Evolutionary conservation across 148 eudicot species (phyloP).

Genomic region (Rheum nobile): DNA sequence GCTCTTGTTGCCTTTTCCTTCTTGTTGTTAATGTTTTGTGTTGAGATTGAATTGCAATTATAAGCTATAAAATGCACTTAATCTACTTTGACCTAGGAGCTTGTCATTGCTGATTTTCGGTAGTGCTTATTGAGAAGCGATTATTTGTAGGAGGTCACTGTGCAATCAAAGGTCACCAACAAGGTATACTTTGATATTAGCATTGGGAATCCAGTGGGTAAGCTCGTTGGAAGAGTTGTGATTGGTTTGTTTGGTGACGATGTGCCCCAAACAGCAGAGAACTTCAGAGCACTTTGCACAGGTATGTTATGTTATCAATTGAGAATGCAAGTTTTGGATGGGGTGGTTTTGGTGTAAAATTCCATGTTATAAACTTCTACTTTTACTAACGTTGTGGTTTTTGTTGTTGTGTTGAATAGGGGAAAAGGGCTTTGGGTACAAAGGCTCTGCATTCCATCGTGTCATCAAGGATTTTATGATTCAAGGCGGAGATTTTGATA

Average conservation of each 20-base stretch:
- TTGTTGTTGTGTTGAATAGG: constrained; percentile 26
- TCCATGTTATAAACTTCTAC: neutral
- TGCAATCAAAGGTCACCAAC: constrained; percentile 75
- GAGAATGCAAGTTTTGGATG: neutral
- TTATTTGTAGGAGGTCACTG: constrained; percentile 30
- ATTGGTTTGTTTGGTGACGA: constrained; percentile 91
- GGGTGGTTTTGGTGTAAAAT: neutral
- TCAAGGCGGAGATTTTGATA: constrained; percentile 98
- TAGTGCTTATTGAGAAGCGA: neutral
- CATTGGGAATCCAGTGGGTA: constrained; percentile 88
- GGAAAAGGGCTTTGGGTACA: constrained; percentile 92
- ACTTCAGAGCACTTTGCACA: constrained; percentile 95
- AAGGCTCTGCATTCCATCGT: constrained; percentile 84
- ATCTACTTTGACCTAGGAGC: neutral
- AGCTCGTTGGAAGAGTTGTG: constrained; percentile 75
- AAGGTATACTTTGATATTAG: constrained; percentile 74
- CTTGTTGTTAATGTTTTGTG: neutral
- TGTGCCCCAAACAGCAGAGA: constrained; percentile 85
- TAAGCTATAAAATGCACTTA: neutral
- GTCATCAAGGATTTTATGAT: constrained; percentile 96
- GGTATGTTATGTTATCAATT: constrained; percentile 24
- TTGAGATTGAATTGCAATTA: neutral
- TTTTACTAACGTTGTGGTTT: constrained; percentile 1
- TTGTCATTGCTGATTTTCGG: neutral
- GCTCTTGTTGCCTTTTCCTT: too few species aligned